Evolutionary conservation across 202 grass and related monocot genomes (phyloP), one percentile per base, ranked within the genome.

Genomic region (Saccharum hybrid): DNA sequence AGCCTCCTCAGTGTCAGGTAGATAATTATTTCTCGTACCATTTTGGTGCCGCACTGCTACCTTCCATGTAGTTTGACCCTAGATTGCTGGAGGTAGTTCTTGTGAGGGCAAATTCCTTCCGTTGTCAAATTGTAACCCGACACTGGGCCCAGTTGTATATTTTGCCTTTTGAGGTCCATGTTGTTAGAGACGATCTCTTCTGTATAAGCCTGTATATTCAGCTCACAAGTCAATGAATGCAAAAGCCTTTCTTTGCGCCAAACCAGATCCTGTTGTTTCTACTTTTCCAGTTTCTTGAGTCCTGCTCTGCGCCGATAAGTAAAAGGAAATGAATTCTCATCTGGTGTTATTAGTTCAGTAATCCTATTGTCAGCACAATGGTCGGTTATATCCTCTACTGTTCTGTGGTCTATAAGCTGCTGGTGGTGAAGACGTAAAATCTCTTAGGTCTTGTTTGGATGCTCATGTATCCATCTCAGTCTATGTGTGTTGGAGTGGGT

Each of bases 121-220:
- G 79, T 86, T 83, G 74, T 83, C 68, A 59, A 71, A 81, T 40
- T 40, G 42, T 83, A 86, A 85, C 70, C 75, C 64, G 14, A 64
- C 79, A 84, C 21, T 82, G 86, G 86, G 64, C 79, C 83, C 39
- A 49, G 75, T 28, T 88, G 90, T 92, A 92, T 83, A 89, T 86
- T 86, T 38, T 86, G 64, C 22, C 46, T 43, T 45, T 52, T 33
- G 80, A 80, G 83, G 84, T 72, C 88, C 88, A 84, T 81, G 56
- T 54, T 81, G 36, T 75, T 87, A 84, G 68, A 69, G 19, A 71
- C 71, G 48, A 18, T 75, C 69, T 59, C 63, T 84, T 84, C 77
- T 87, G 71, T 84, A 84, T 66, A 59, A 83, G 19, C 75, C 80
- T 90, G 84, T 90, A 87, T 43, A 80, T 90, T 83, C 75, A 86